Evolutionary conservation across 345 rosid genomes (phyloP).

Genomic region (Citrus mangshanensis): DNA sequence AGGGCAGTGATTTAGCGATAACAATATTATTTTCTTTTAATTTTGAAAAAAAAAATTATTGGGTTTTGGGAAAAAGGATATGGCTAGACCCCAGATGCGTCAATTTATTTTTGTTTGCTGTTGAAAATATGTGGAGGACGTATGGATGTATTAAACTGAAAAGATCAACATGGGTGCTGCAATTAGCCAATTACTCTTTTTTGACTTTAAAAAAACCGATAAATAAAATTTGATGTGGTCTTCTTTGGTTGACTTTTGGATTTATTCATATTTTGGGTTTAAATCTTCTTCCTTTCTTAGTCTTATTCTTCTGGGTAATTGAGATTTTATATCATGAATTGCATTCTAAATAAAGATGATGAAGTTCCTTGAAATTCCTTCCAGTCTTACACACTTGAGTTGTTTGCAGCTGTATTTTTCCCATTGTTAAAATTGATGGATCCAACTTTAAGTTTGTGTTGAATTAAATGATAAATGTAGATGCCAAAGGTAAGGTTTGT

Average conservation of each 20-base stretch:
- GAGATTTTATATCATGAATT: not conserved
- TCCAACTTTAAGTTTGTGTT: not conserved
- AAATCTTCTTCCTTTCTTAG: not conserved
- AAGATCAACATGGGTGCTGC: constrained; percentile 28
- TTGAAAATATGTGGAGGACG: constrained; percentile 9
- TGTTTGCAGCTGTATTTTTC: not conserved
- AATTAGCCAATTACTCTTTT: constrained; percentile 9
- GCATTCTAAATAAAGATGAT: not conserved
- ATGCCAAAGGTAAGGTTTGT: not conserved
- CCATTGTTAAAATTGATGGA: not conserved
- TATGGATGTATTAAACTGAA: constrained; percentile 21
- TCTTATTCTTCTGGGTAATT: not conserved
- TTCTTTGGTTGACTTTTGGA: not conserved
- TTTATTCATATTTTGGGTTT: not conserved
- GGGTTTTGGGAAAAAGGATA: constrained; percentile 8
- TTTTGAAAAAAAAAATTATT: not conserved
- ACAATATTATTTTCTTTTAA: not conserved
- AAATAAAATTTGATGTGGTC: not conserved
- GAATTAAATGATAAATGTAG: not conserved
- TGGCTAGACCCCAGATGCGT: constrained; percentile 12
- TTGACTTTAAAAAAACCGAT: constrained; percentile 6
- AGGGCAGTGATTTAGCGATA: not conserved
- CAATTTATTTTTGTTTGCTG: constrained; percentile 1
- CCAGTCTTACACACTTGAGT: not conserved
- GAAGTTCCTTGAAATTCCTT: not conserved